These are phyloP conservation scores for Hypoxylon rubiginosum DNA, from an alignment of 2,329 filamentous ascomycete genomes.

Conservation along the genomic window DNA sequence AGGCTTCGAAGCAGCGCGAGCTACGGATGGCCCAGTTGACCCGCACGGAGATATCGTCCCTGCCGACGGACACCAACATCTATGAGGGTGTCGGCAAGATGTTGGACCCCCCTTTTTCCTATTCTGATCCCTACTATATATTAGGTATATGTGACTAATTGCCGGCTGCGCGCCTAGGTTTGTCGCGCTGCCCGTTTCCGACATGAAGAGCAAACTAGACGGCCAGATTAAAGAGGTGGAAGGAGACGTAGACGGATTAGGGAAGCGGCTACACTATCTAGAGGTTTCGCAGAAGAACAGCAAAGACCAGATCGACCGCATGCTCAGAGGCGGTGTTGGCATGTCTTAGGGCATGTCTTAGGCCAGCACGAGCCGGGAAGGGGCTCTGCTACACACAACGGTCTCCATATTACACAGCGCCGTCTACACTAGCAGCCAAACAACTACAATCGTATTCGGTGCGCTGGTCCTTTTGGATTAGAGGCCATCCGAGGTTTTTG, in stretches of 20 bases:
- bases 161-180: slow-evolving; percentile 75
- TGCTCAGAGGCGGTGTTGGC: slow-evolving; percentile 70
- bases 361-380: slow-evolving; percentile 25
- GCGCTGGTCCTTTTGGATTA: not conserved
- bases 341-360: slow-evolving; percentile 48
- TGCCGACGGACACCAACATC: slow-evolving; percentile 81
- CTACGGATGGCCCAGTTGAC: slow-evolving; percentile 91
- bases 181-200: slow-evolving; percentile 78
- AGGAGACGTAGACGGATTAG: slow-evolving; percentile 81
- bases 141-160: too few relatives aligned
- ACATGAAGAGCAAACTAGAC: slow-evolving; percentile 81
- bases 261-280: slow-evolving; percentile 91
- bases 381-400: not conserved
- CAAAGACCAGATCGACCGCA: slow-evolving; percentile 89
- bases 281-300: slow-evolving; percentile 97
- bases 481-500: not conserved
- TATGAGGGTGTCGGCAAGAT: slow-evolving; percentile 99
- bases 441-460: not conserved
- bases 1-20: slow-evolving; percentile 87
- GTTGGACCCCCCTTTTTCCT: slow-evolving; percentile 64
- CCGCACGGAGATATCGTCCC: slow-evolving; percentile 80
- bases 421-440: not conserved
- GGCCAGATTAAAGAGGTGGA: slow-evolving; percentile 81
- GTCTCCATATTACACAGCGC: slow-evolving; percentile 6
- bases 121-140: slow-evolving; percentile 18